Conservation (phyloP, 2,329 filamentous ascomycete genomes). For the Aspergillus jensenii region DNA sequence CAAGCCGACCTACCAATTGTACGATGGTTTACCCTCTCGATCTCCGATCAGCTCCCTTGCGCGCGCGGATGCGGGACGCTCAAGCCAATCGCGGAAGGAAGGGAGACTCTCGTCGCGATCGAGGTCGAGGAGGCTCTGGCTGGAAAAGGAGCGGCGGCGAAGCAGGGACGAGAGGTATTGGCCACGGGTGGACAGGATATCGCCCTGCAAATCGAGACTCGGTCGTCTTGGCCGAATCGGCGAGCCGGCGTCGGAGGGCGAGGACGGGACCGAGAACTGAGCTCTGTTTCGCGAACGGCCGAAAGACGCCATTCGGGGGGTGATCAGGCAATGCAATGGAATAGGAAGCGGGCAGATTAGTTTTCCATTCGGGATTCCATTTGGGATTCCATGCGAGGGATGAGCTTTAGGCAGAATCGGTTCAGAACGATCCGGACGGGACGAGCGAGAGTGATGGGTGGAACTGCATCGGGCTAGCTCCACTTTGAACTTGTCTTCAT, state of each 20-base stretch:
- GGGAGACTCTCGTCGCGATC: conserved; percentile 6
- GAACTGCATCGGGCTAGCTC: too few species aligned
- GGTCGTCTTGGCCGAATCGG: conserved; percentile 25
- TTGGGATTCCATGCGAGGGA: too few species aligned
- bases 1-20: conserved; percentile 63
- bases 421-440: too few species aligned
- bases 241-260: conserved; percentile 12
- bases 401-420: too few species aligned
- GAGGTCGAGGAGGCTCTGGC: conserved; percentile 9
- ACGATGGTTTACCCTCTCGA: conserved; percentile 73
- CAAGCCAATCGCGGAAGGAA: conserved; percentile 33
- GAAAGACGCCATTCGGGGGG: conserved; percentile 8
- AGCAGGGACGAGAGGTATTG: conserved; percentile 36
- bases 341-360: too few species aligned
- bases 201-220: conserved; percentile 35
- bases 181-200: conserved; percentile 40
- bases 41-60: conserved; percentile 64
- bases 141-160: conserved; percentile 25
- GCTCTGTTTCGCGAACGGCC: conserved; percentile 10
- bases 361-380: too few species aligned
- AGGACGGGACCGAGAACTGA: conserved; percentile 6
- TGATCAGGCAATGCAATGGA: not conserved
- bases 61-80: conserved; percentile 14
- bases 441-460: too few species aligned
- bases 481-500: too few species aligned